A percentile compares a stretch with the other conserved stretches of the same genome.
These are phyloP conservation scores for Apocynum venetum DNA, from an alignment of 257 asterid species.

Conservation along the genomic window DNA sequence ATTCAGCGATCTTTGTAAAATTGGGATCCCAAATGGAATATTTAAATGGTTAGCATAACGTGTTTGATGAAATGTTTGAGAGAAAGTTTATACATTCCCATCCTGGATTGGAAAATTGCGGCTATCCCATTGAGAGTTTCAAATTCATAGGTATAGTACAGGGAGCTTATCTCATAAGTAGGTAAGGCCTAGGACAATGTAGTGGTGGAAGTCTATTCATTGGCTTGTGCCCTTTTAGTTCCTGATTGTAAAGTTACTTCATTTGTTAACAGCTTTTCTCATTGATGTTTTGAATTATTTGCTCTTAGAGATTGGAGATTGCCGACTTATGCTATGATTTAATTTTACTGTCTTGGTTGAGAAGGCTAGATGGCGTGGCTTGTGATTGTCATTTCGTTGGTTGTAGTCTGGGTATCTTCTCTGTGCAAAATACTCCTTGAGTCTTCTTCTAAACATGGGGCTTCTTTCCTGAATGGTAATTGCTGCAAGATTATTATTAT, in stretches of 20 bases:
- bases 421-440: constrained; percentile 2
- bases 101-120: not conserved
- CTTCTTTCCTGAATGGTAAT: constrained; percentile 6
- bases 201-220: not conserved
- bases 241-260: not conserved
- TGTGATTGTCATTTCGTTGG: not conserved
- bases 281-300: not conserved
- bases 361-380: constrained; percentile 13
- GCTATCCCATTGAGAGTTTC: not conserved
- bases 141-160: not conserved
- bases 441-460: not conserved
- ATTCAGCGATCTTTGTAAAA: not conserved
- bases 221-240: not conserved
- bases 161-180: not conserved
- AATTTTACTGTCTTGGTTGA: not conserved
- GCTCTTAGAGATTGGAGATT: not conserved
- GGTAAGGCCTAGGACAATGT: not conserved
- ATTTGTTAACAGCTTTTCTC: not conserved
- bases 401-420: constrained; percentile 10
- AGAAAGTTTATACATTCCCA: not conserved
- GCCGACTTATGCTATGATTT: not conserved
- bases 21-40: not conserved
- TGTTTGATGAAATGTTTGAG: not conserved
- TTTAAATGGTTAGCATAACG: not conserved
- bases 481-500: not conserved